These are phyloP conservation scores for Penicillium chermesinum DNA, from an alignment of 495 filamentous ascomycete genomes.

Conservation along the genomic window DNA sequence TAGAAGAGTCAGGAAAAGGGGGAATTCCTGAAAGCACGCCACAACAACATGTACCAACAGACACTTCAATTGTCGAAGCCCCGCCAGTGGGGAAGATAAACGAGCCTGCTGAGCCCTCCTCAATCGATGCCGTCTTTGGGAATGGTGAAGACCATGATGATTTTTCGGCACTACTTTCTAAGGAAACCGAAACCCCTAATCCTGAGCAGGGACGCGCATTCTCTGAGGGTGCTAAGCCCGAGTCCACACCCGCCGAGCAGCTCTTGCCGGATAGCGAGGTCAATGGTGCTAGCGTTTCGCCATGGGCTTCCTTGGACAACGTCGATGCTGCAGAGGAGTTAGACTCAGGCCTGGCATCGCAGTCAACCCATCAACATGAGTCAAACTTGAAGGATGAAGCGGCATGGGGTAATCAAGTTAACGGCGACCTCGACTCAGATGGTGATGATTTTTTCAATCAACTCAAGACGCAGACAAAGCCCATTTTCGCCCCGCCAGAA, in stretches of 20 bases:
- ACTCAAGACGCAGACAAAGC: slow-evolving; percentile 44
- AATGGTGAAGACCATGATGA: slow-evolving; percentile 1
- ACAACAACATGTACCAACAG: neutral
- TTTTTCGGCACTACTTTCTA: slow-evolving; percentile 2
- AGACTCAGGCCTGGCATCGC: neutral
- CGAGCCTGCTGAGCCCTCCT: neutral
- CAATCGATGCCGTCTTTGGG: slow-evolving; percentile 1
- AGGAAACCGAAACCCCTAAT: neutral
- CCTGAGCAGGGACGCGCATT: neutral
- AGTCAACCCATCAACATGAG: neutral
- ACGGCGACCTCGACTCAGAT: slow-evolving; percentile 35
- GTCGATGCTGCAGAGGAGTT: neutral
- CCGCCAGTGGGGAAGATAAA: neutral
- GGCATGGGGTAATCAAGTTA: slow-evolving; percentile 26
- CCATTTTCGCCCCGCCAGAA: slow-evolving; percentile 41
- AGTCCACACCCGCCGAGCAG: neutral
- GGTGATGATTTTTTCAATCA: slow-evolving; percentile 47
- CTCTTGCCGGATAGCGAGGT: neutral
- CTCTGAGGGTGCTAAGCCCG: too few species aligned
- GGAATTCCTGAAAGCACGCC: neutral
- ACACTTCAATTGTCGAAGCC: too few species aligned
- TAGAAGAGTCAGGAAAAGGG: neutral
- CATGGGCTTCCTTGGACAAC: neutral
- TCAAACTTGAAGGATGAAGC: slow-evolving; percentile 18
- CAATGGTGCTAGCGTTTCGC: neutral